Percentiles rank a stretch among this genome's conserved stretches.
Evolutionary conservation across 495 filamentous ascomycete genomes (phyloP).

Genomic region (Polyplosphaeria fusca): DNA sequence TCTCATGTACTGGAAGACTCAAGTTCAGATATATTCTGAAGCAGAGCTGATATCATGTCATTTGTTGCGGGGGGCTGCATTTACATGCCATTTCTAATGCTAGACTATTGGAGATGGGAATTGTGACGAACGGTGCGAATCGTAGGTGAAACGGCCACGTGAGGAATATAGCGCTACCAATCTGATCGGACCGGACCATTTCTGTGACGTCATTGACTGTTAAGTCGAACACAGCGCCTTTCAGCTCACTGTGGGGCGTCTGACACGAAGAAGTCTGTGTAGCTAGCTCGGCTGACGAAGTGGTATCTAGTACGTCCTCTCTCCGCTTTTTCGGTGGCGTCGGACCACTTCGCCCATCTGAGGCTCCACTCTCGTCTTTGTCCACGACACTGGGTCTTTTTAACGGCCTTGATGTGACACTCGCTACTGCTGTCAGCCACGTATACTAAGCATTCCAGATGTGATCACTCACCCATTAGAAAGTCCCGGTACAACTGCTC

Average conservation of each 20-base stretch:
- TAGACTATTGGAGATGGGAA: conserved; percentile 1
- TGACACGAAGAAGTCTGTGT: not conserved
- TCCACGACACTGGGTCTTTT: not conserved
- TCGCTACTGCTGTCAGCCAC: not conserved
- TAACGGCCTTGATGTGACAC: not conserved
- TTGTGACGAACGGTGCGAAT: not conserved
- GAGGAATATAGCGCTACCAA: not conserved
- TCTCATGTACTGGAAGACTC: not conserved
- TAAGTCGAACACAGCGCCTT: not conserved
- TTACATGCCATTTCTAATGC: not conserved
- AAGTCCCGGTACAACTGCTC: not conserved
- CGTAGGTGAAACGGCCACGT: not conserved
- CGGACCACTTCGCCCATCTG: not conserved
- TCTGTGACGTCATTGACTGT: not conserved
- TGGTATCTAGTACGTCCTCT: not conserved
- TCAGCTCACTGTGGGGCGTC: not conserved
- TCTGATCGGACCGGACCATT: not conserved
- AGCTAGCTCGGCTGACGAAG: not conserved
- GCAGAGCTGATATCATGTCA: not conserved
- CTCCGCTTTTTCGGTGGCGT: not conserved
- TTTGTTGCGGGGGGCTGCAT: not conserved
- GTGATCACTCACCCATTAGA: not conserved
- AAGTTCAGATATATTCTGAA: not conserved
- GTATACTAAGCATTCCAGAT: not conserved
- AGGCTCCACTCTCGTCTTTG: not conserved